Evolutionary conservation across 2,329 filamentous ascomycete genomes (phyloP), one percentile per base, ranked within the genome.

Genomic region (Fusarium clavum): DNA sequence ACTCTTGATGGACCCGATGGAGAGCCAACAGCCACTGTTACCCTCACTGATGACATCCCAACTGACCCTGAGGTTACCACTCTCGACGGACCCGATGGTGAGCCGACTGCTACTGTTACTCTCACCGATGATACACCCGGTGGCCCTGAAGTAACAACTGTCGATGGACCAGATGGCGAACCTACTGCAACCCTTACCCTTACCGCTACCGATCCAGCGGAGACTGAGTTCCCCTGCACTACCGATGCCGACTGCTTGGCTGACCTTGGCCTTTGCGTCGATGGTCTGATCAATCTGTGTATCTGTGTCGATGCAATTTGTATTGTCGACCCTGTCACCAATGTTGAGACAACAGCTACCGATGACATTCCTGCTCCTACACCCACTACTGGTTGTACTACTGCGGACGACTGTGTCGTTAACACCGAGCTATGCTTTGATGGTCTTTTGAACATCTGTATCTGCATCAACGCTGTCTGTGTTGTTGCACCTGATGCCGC

Each of bases 231-330:
- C 5, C 22, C 44, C 0, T 61, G 58, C 18, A 29, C 6, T 2
- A 14, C 24, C 16, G 55, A 46, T 5, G 38, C 32, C 1, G 60
- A 62, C 30, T 62, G 60, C 8, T 12, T 52, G 3, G 59, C 41
- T 10, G 34, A 61, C 7, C 20, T 61, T 9, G 59, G 14, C 2
- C 46, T 62, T 40, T 62, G 60, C 3, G n/a, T 44, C 0, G 46
- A 62, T n/a, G 60, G 60, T 6, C 8, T 61, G 4, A 12, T 61
- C 20, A 62, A 62, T 6, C 45, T 62, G 3, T 62, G 60, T 13
- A n/a, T 54, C 5, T 62, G 59, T 8, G 57, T 46, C 1, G 59
- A 62, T 3, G 30, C 45, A n/a, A 40, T 61, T 14, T 62, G 59
- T 6, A 24, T 61, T n/a, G 20, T 60, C 2, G 34, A 38, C 8